Conservation (phyloP, 2,329 filamentous ascomycete genomes). For the Fusarium sp. region DNA sequence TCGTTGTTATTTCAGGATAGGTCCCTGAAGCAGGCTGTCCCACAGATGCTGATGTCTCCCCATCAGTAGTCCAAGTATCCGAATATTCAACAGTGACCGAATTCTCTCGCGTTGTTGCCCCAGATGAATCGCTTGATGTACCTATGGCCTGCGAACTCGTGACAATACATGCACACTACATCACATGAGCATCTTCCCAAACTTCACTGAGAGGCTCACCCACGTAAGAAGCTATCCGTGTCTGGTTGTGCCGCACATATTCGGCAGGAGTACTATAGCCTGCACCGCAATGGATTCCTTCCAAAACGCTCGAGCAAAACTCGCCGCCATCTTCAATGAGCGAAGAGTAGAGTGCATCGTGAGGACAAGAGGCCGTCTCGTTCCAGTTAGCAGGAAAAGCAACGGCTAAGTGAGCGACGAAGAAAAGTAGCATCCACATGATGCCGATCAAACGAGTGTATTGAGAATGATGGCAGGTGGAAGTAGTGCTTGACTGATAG, state of each 20-base stretch:
- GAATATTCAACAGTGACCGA: conserved; percentile 4
- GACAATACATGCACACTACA: conserved; percentile 47
- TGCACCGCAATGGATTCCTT: conserved; percentile 34
- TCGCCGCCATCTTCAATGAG: conserved; percentile 42
- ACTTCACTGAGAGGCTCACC: conserved; percentile 10
- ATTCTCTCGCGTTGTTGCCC: neutral
- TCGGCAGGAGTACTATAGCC: conserved; percentile 46
- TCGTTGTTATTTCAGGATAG: conserved; percentile 4
- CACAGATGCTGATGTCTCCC: conserved; percentile 5
- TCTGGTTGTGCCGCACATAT: conserved; percentile 47
- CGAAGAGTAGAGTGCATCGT: conserved; percentile 49
- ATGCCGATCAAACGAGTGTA: conserved; percentile 33
- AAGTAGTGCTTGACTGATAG: conserved; percentile 2
- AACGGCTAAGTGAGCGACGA: conserved; percentile 15
- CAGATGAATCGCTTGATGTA: neutral
- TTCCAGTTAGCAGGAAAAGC: conserved; percentile 36
- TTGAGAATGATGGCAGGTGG: neutral
- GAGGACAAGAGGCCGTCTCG: conserved; percentile 39
- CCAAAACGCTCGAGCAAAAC: conserved; percentile 49
- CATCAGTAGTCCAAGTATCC: conserved; percentile 2
- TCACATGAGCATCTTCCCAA: conserved; percentile 3
- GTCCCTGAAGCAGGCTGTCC: conserved; percentile 23
- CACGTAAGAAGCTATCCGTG: conserved; percentile 50
- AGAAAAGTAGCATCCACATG: conserved; percentile 39
- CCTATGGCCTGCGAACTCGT: conserved; percentile 1